Evolutionary conservation across 371 early-diverging fungal species (phyloP), one percentile per base, ranked within the genome.

Genomic region (Lichtheimia hyalospora): DNA sequence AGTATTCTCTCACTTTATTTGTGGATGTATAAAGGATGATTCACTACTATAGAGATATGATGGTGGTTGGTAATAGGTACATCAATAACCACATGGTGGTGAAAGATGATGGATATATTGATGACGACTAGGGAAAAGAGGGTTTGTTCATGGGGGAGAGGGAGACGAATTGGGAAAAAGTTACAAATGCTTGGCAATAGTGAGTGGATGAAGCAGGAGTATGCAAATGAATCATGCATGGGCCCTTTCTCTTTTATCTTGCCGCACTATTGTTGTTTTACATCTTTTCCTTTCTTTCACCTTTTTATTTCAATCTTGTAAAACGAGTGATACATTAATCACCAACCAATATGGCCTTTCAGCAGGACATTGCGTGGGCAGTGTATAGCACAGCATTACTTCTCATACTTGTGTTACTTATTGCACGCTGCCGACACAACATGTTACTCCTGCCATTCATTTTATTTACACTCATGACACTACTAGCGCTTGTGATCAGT

Each of bases 291-390:
- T 44, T 34, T 44, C 16, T 56, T 34, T 24, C 41, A 15, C 21
- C 23, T 16, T 41, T 23, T 15, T 42, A 20, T 57, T 51, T 25
- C 5, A 24, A 42, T 41, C 18, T 12, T 34, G 12, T 42, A 20
- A 49, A 49, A 20, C n/a, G 4, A 49, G 16, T 48, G 34, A 34
- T 34, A 8, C 18, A 12, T 25, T 15, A 34, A 34, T 34, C 34
- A 5, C 10, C 34, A 34, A 34, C 34, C 34, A 34, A 34, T 34
- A 69, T 68, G 71, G 49, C 69, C 20, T 60, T 61, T 52, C 16
- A 24, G 51, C 68, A 71, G 63, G 68, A 67, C 52, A 56, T 34
- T 18, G 62, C 67, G 16, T 75, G 75, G 75, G 50, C 58, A 34
- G 48, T 69, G 21, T 71, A 75, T 56, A 53, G 61, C 50, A 54